Base-by-base conservation (phyloP, 2,329 filamentous ascomycete species). In the Pseudocercospora fijiensis region DNA sequence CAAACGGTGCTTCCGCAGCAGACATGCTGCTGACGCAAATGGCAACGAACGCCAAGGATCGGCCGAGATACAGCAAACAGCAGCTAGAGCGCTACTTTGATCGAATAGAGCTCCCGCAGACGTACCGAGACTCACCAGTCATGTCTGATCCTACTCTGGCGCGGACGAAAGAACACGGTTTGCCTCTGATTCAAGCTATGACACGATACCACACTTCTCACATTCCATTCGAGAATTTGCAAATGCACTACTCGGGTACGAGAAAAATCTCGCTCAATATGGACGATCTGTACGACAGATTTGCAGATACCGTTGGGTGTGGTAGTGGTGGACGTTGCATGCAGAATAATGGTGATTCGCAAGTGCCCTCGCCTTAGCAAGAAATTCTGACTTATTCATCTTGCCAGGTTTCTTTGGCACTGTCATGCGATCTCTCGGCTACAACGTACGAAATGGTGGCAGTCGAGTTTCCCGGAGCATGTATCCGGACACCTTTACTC, bases 201-300 rank as follows among this genome's bases (percentile, higher is more conserved):
- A 64, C 67, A 13, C 70, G 66, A 20, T 64, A 68, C 13, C 82
- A 85, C 57, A 72, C 84, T 8, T 74, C 75, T 28, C 70, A 76
- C 11, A 77, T 86, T 7, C 83, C 84, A 0, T 87, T 85, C 73
- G 84, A 85, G 24, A 86, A 86, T 65, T 74, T 86, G 11, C 77
- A 75, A 0, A 74, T 87, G 55, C 85, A 87, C 69, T 84, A 84
- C 69, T 82, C 81, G 1, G 72, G 75, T 11, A 76, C 80, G 64
- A 80, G 78, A 43, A 74, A 72, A 11, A 78, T 86, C 28, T 80
- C 79, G 2, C 74, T 85, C 47, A 77, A 85, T 57, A 77, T 81
- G 0, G 72, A 81, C 16, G 73, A 75, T 2, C 71, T 86, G 8
- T 86, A 80, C 71, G 75, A 79, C 51, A 86, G 86, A 70, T 77